Base-by-base conservation (phyloP, 768 basidiomycete genomes). In the Crassisporium funariophilum region DNA sequence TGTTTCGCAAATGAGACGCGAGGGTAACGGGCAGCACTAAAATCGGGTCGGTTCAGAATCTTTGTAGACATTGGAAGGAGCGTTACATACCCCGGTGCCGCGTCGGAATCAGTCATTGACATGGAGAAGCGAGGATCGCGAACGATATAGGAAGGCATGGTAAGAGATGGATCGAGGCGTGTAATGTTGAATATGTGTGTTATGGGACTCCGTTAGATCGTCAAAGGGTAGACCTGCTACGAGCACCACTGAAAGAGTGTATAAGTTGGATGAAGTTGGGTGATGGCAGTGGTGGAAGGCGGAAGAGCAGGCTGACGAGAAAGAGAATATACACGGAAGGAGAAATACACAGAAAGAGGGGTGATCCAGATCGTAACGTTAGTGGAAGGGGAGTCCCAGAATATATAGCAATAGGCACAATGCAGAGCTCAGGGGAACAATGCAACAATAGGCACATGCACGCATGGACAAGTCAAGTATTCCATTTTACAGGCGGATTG, bases 1-100 rank as follows among this genome's bases (percentile, higher is more conserved):
- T 62, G 62, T 50, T 79, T 82, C 10, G 72, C 63, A 52, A 64
- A 66, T 3, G 78, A 69, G 47, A 54, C 23, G 35, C 54, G 49
- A 41, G 53, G 46, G 49, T 50, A 53, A 41, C 42, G 44, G 40
- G 39, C 2, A 49, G 23, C 33, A 4, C 51, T 54, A 25, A 21
- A 7, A 40, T 16, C 16, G 17, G 4, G 19, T 12, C 9, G n/a
- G 35, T 21, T 40, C 20, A 9, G 38, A 57, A 53, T 47, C 47
- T 19, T 34, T 22, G 25, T 47, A n/a, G 19, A 2, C 8, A 11
- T 10, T 4, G 25, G 10, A 7, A 11, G 33, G 16, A 17, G 16
- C 20, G 3, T 19, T 19, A 46, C 52, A 23, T 42, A 58, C 57
- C 21, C 50, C 25, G 57, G 41, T 12, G 45, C 44, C 20, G 55